Evolutionary conservation across 2,329 filamentous ascomycete species (phyloP).

Genomic region (Arthrobotrys megalospora): DNA sequence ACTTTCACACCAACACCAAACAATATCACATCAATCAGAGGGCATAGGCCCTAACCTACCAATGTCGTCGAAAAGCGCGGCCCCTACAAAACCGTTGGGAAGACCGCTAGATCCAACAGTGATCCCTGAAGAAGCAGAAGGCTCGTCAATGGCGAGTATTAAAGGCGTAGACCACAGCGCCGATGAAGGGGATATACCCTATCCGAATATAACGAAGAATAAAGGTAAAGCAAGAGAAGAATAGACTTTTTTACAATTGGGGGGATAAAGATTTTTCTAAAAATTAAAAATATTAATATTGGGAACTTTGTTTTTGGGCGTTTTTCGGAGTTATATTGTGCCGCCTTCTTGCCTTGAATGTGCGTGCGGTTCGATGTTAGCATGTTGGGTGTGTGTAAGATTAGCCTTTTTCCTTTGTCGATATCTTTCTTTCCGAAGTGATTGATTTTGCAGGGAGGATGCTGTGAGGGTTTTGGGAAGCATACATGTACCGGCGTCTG

Average conservation of each 20-base stretch:
- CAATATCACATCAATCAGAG: slow-evolving; percentile 34
- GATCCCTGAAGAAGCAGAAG: slow-evolving; percentile 56
- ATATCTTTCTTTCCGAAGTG: slow-evolving; percentile 10
- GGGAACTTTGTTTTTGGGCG: background rate
- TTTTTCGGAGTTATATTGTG: slow-evolving; percentile 17
- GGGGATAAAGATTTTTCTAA: slow-evolving; percentile 21
- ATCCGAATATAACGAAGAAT: slow-evolving; percentile 10
- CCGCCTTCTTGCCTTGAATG: slow-evolving; percentile 1
- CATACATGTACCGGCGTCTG: slow-evolving; percentile 41
- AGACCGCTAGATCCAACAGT: slow-evolving; percentile 55
- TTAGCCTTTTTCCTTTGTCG: slow-evolving; percentile 30
- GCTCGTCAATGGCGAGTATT: slow-evolving; percentile 56
- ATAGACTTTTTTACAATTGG: slow-evolving; percentile 14
- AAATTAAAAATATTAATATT: slow-evolving; percentile 17
- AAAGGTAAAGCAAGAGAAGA: slow-evolving; percentile 45
- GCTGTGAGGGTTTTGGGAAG: slow-evolving; percentile 23
- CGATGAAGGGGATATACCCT: slow-evolving; percentile 24
- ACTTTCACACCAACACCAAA: slow-evolving; percentile 37
- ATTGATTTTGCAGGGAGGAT: slow-evolving; percentile 13
- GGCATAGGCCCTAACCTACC: slow-evolving; percentile 53
- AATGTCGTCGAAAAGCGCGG: slow-evolving; percentile 39
- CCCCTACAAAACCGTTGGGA: slow-evolving; percentile 46
- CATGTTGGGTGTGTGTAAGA: slow-evolving; percentile 33
- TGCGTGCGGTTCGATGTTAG: slow-evolving; percentile 1
- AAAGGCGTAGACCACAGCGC: slow-evolving; percentile 40